Evolutionary conservation across 2,329 filamentous ascomycete species (phyloP), one percentile per base, ranked within the genome.

Genomic region (Fusarium domesticum): DNA sequence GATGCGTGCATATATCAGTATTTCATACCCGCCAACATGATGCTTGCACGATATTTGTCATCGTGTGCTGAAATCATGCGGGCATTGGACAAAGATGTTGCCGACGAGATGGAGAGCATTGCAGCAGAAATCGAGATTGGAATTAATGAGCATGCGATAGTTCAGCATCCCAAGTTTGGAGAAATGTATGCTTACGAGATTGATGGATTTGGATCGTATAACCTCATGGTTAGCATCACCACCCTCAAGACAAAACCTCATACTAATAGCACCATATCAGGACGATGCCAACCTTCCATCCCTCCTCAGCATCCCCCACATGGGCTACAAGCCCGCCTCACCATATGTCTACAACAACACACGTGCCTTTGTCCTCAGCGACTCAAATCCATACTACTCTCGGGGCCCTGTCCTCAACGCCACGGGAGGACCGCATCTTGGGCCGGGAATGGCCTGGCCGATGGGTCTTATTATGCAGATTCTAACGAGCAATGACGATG

Each of bases 11-110:
- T 88, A 31, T 84, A 89, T 48, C 89, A 92, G 62, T 92, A 90
- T 65, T 83, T 95, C 58, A 87, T 96, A 57, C 92, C 92, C 0
- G 84, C 87, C 23, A 97, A 96, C 64, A 89, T 89, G 84, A 87
- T 89, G 84, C 83, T 89, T 53, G 74, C 83, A 23, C 70, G 76
- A 17, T 86, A 82, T 56, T 74, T 90, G 3, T 68, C 69, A 10
- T 69, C 73, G 1, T 64, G 75, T 57, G 58, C 73, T 60, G 45
- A 65, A 51, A 70, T 78, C 47, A 74, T 76, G 65, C 62, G 67
- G 18, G 53, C 55, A 6, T 61, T 77, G 5, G 68, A 72, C 6
- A 0, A 71, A 80, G 42, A 76, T 62, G 69, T 86, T 1, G 76
- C 80, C 0, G 61, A 65, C 3, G 64, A 74, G 45, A 88, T 89